Base-by-base conservation (phyloP, 768 basidiomycete genomes). In the Lyophyllum shimeji region DNA sequence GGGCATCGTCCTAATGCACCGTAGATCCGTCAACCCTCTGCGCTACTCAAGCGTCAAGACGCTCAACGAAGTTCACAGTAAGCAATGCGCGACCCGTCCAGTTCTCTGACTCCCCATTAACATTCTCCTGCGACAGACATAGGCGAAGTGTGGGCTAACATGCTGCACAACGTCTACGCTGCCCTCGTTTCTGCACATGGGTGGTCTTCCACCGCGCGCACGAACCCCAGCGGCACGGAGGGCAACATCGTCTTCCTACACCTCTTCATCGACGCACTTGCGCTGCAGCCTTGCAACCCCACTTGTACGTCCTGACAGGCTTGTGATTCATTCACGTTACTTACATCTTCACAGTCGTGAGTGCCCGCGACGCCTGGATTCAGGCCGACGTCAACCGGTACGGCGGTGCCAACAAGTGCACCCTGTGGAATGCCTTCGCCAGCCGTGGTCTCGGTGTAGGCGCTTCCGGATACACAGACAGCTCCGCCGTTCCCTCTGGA, bases 91-190 rank as follows among this genome's bases (percentile, higher is more conserved):
- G 11, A 1, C 2, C 21, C 12, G 7, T 46, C 40, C 7, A 44
- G 21, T 37, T n/a, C 15, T 37, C 8, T 8, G 7, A 5, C 15
- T 40, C 6, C 7, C 15, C 42, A 25, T n/a, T 20, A 8, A 12
- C 4, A 15, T 25, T 23, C 21, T 12, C 5, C 5, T 51, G 15
- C 12, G 18, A 42, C 55, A 71, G 73, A 59, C 27, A 82, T 83
- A 52, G 84, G 84, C 24, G 83, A 84, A 61, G 74, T 84, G 31
- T 77, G 75, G 76, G 75, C 76, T 24, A 77, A 74, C 61, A 69
- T 72, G 15, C 69, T 76, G 1, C 75, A 76, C 64, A 74, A 75
- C 37, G 74, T 76, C 49, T 74, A 74, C 49, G 74, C 76, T 3
- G 63, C 68, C 3, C 71, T 77, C 39, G 71, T 76, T 8, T 57